These are phyloP conservation scores for Rhizopogon vesiculosus DNA, from an alignment of 768 basidiomycete species.

Conservation along the genomic window DNA sequence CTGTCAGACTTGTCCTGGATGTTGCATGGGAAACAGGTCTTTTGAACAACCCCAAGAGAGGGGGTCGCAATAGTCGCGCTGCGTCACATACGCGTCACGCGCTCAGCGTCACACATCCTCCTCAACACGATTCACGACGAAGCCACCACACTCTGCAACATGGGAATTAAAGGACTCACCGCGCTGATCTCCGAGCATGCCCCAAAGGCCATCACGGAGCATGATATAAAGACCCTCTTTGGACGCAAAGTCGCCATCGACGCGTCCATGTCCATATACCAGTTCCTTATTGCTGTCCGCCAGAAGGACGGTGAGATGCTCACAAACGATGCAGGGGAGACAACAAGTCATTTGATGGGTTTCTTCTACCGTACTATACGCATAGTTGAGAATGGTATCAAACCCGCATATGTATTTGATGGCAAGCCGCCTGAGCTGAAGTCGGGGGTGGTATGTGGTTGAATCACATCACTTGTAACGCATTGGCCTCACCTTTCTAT, in stretches of 20 bases:
- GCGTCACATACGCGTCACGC: constrained; percentile 4
- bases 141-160: constrained; percentile 19
- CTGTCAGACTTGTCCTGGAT: neutral
- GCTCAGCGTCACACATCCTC: constrained; percentile 1
- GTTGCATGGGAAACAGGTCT: neutral
- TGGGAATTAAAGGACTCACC: constrained; percentile 97
- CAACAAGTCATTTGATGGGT: constrained; percentile 98
- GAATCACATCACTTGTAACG: neutral
- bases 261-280: constrained; percentile 96
- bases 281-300: constrained; percentile 96
- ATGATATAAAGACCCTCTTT: constrained; percentile 96
- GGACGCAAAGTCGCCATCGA: constrained; percentile 98
- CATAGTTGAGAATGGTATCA: constrained; percentile 98
- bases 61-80: neutral
- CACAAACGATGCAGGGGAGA: constrained; percentile 96
- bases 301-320: constrained; percentile 96
- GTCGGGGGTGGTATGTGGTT: constrained; percentile 81
- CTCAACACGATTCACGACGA: neutral
- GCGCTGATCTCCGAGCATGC: constrained; percentile 87
- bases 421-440: constrained; percentile 98
- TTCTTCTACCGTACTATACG: constrained; percentile 97
- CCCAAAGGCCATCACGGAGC: constrained; percentile 80
- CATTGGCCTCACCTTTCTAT: constrained; percentile 5
- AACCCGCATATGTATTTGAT: constrained; percentile 97
- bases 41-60: neutral